Conservation (phyloP, 2,329 filamentous ascomycete genomes). For the Spiromastix sp. region DNA sequence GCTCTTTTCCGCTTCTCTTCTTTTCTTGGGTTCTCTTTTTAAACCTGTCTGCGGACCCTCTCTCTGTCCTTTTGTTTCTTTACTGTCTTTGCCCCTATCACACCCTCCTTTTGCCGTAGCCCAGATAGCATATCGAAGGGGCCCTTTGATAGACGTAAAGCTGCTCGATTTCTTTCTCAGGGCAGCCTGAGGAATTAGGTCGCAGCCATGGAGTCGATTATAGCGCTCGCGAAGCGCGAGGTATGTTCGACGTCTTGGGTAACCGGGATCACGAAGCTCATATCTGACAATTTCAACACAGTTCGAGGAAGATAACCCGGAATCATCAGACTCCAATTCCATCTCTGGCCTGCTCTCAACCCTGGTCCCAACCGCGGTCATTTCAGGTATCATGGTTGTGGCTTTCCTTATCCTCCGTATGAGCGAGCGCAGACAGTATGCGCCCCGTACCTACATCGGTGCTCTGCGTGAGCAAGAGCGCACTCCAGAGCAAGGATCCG, state of each 20-base stretch:
- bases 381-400: constrained; percentile 36
- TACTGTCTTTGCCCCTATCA: constrained; percentile 2
- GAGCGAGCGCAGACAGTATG: constrained; percentile 41
- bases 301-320: constrained; percentile 5
- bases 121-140: too few relatives aligned
- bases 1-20: constrained; percentile 12
- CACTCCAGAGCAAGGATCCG: constrained; percentile 48
- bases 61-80: constrained; percentile 5
- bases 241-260: constrained; percentile 2
- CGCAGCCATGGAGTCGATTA: constrained; percentile 9
- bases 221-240: constrained; percentile 9
- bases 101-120: too few relatives aligned
- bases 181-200: too few relatives aligned
- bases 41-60: neutral
- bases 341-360: constrained; percentile 39
- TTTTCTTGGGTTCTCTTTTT: neutral
- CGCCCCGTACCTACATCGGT: constrained; percentile 46
- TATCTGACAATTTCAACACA: neutral
- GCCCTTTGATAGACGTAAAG: too few relatives aligned
- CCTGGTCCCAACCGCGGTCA: constrained; percentile 36
- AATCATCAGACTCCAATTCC: constrained; percentile 16
- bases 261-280: neutral
- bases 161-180: too few relatives aligned
- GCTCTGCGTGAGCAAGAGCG: constrained; percentile 44
- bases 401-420: constrained; percentile 42